Percentiles rank a stretch among this genome's conserved stretches.
Evolutionary conservation across 768 basidiomycete genomes (phyloP).

Genomic region (Auriculariales sp.): DNA sequence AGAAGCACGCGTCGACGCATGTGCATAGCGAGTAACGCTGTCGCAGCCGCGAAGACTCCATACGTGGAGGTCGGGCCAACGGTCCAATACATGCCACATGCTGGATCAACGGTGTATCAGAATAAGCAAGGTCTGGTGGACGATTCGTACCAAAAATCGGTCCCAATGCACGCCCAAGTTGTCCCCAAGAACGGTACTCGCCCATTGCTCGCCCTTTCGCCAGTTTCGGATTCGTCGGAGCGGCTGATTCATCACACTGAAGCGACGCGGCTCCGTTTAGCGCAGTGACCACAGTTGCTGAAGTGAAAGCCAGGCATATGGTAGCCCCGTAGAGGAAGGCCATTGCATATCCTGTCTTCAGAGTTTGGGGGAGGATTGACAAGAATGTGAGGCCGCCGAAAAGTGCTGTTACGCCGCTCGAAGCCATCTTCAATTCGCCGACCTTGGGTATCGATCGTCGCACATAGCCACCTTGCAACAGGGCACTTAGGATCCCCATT

Average conservation of each 20-base stretch:
- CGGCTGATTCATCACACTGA: conserved; percentile 68
- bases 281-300: conserved; percentile 88
- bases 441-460: conserved; percentile 61
- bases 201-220: conserved; percentile 79
- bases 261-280: conserved; percentile 83
- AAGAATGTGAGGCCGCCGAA: conserved; percentile 56
- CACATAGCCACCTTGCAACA: conserved; percentile 90
- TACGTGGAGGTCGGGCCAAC: conserved; percentile 76
- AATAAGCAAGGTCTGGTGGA: background rate
- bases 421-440: conserved; percentile 74
- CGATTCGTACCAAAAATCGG: conserved; percentile 50
- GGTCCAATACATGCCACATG: conserved; percentile 81
- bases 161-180: conserved; percentile 85
- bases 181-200: conserved; percentile 80
- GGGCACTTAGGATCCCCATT: conserved; percentile 81
- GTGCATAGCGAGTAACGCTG: conserved; percentile 38
- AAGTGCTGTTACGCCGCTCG: conserved; percentile 64
- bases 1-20: too few species aligned
- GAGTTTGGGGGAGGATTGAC: conserved; percentile 49
- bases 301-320: conserved; percentile 81
- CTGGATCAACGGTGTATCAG: conserved; percentile 22
- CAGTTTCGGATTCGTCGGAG: conserved; percentile 48
- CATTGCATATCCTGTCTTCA: conserved; percentile 21
- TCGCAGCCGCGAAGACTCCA: conserved; percentile 42
- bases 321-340: conserved; percentile 38